Conservation (phyloP, 2,329 filamentous ascomycete genomes). For the Neonectria magnoliae region DNA sequence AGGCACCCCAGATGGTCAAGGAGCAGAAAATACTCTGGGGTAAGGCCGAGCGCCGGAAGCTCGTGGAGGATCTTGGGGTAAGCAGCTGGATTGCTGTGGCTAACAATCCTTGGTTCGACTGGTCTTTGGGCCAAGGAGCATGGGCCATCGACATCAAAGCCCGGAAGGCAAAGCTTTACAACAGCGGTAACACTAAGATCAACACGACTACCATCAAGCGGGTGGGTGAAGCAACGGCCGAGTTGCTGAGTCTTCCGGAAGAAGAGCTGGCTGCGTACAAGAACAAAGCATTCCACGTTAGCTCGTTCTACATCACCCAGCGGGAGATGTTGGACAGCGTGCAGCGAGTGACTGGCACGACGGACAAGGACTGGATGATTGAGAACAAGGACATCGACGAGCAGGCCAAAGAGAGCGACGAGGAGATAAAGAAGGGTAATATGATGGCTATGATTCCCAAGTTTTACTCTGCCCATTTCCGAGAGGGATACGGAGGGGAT, state of each 20-base stretch:
- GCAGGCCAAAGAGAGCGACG: conserved; percentile 25
- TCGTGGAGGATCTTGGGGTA: conserved; percentile 43
- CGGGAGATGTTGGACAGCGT: conserved; percentile 71
- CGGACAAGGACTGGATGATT: conserved; percentile 57
- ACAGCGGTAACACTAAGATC: conserved; percentile 42
- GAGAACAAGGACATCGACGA: conserved; percentile 15
- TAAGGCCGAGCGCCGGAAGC: conserved; percentile 41
- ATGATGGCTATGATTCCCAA: conserved; percentile 29
- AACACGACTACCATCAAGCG: conserved; percentile 45
- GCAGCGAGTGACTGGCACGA: conserved; percentile 65
- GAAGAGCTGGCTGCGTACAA: conserved; percentile 39
- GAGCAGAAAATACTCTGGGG: conserved; percentile 35
- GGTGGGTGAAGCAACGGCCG: conserved; percentile 49
- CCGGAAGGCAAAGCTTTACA: conserved; percentile 44
- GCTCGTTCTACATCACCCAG: conserved; percentile 67
- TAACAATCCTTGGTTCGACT: conserved; percentile 49
- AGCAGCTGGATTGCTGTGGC: conserved; percentile 47
- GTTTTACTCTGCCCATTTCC: conserved; percentile 44
- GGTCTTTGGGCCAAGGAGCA: conserved; percentile 40
- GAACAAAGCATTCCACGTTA: conserved; percentile 55
- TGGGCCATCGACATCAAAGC: conserved; percentile 46
- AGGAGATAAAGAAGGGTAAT: conserved; percentile 33
- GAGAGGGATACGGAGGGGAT: conserved; percentile 46
- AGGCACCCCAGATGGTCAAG: conserved; percentile 35
- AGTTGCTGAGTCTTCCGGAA: conserved; percentile 47